phyloP scores from a whole-genome alignment of 306 rosid genomes.

The Neltuma alba region DNA sequence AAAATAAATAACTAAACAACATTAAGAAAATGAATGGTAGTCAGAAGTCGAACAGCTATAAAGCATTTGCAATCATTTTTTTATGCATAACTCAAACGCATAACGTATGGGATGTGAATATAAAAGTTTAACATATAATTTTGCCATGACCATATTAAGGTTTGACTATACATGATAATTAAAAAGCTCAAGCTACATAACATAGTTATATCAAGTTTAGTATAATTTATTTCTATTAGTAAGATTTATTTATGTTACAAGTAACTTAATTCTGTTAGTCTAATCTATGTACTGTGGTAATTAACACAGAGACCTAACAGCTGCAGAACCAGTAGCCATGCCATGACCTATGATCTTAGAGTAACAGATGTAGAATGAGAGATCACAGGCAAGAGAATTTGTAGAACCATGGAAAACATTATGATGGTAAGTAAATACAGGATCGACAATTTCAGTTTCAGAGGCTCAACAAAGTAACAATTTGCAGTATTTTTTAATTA shows the following conservation, averaged over 20 bases:
- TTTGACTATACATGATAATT: constrained; percentile 5
- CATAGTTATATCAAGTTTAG: neutral
- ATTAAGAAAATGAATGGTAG: neutral
- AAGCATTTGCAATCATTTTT: neutral
- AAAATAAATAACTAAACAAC: constrained; percentile 1
- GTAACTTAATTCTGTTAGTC: neutral
- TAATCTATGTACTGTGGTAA: neutral
- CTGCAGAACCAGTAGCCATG: neutral
- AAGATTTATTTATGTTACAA: too few relatives aligned
- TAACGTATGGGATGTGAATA: neutral
- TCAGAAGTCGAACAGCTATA: constrained; percentile 1
- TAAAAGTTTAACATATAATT: constrained; percentile 1
- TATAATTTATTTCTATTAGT: neutral
- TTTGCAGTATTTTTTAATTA: neutral
- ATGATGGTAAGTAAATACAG: constrained; percentile 23
- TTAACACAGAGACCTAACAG: neutral
- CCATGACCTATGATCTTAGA: neutral
- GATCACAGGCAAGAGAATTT: neutral
- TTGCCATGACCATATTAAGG: neutral
- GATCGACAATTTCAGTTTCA: constrained; percentile 15
- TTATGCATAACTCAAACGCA: constrained; percentile 14
- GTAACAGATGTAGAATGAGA: constrained; percentile 1
- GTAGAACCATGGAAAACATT: constrained; percentile 6
- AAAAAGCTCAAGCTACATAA: constrained; percentile 21
- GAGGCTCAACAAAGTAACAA: constrained; percentile 12